Evolutionary conservation across 805 yeast genomes (phyloP).

Genomic region (Kluyveromyces siamensis): DNA sequence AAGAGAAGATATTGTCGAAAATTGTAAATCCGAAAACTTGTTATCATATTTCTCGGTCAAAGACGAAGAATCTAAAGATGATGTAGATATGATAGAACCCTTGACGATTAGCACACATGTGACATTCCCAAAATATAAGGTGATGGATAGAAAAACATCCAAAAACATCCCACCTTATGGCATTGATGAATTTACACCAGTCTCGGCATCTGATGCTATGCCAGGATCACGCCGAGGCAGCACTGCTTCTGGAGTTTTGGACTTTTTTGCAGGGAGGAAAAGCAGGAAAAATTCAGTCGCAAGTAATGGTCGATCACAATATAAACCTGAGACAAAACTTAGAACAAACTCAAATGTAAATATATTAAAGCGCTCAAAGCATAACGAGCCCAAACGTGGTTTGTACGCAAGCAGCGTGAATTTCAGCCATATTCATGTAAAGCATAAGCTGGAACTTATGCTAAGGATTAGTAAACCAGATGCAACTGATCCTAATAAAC

Average conservation of each 20-base stretch:
- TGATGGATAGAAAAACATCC: conserved; percentile 15
- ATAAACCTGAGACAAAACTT: conserved; percentile 8
- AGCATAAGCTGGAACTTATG: conserved; percentile 63
- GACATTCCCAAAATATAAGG: conserved; percentile 22
- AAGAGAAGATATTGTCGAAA: conserved; percentile 47
- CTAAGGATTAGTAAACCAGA: conserved; percentile 60
- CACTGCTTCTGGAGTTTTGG: conserved; percentile 12
- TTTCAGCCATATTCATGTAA: conserved; percentile 50
- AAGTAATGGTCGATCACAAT: background rate
- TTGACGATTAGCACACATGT: conserved; percentile 19
- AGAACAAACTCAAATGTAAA: conserved; percentile 13
- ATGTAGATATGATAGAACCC: conserved; percentile 17
- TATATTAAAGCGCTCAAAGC: conserved; percentile 15
- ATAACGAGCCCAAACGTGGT: conserved; percentile 24
- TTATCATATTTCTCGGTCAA: conserved; percentile 38
- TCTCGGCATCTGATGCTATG: background rate
- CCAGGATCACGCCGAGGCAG: conserved; percentile 7
- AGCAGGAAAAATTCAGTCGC: conserved; percentile 5
- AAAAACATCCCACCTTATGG: conserved; percentile 28
- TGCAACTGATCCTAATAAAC: conserved; percentile 32
- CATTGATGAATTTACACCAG: conserved; percentile 17
- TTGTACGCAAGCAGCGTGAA: conserved; percentile 55
- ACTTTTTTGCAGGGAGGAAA: conserved; percentile 12
- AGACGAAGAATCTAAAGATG: conserved; percentile 19
- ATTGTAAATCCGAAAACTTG: conserved; percentile 51